A percentile compares a stretch with the other conserved stretches of the same genome.
Conservation (phyloP, 768 basidiomycete genomes). For the Lactifluus piperatus region DNA sequence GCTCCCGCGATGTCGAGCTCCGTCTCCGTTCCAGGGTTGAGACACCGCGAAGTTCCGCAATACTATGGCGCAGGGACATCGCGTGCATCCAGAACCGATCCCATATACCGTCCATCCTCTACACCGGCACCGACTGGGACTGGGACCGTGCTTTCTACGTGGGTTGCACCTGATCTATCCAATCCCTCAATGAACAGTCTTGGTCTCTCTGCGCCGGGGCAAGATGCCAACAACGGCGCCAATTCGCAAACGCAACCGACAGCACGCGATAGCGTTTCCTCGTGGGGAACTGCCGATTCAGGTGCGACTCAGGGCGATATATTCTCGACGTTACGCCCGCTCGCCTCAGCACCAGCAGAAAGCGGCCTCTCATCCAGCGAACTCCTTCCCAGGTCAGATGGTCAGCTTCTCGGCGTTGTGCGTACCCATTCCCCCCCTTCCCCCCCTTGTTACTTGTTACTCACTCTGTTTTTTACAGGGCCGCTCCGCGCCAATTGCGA, state of each 20-base stretch:
- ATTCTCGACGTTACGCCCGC: conserved; percentile 4
- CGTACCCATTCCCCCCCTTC: not conserved
- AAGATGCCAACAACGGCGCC: not conserved
- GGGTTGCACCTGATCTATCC: conserved; percentile 5
- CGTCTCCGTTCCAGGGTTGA: not conserved
- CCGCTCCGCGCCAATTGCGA: conserved; percentile 6
- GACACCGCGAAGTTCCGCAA: not conserved
- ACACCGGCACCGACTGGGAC: too few relatives aligned
- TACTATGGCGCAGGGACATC: not conserved
- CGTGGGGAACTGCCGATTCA: conserved; percentile 10
- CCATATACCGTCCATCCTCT: conserved; percentile 6
- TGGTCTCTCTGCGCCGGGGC: conserved; percentile 11
- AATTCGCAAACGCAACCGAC: not conserved
- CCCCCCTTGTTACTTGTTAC: not conserved
- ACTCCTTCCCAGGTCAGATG: not conserved
- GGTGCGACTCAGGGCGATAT: not conserved
- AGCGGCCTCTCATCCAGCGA: not conserved
- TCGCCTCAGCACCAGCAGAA: conserved; percentile 3
- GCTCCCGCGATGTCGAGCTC: not conserved
- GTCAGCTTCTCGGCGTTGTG: conserved; percentile 17
- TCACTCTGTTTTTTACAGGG: not conserved
- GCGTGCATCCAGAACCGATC: not conserved
- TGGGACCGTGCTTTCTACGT: conserved; percentile 3
- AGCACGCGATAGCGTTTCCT: conserved; percentile 9
- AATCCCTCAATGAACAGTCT: conserved; percentile 16